These are phyloP conservation scores for Aspergillus oerlinghausenensis DNA, from an alignment of 2,329 filamentous ascomycete genomes.

Conservation along the genomic window DNA sequence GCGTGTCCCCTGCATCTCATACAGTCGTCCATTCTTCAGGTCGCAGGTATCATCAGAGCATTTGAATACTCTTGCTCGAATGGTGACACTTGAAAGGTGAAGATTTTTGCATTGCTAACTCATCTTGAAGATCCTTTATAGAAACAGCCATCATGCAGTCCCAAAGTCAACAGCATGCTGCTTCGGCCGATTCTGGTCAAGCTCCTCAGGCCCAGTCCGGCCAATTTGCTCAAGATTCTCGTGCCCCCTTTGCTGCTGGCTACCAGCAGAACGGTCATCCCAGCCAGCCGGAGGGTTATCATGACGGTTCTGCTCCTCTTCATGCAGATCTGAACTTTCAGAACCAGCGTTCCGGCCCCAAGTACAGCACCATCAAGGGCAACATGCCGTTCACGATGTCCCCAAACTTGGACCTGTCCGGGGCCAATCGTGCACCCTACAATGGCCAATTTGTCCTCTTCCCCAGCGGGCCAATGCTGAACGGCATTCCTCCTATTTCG, in stretches of 20 bases:
- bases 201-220: conserved; percentile 18
- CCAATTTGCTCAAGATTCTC: conserved; percentile 24
- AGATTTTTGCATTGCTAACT: neutral
- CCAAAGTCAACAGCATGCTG: conserved; percentile 21
- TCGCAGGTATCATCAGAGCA: no score
- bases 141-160: conserved; percentile 18
- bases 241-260: conserved; percentile 18
- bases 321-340: conserved; percentile 26
- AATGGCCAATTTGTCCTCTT: conserved; percentile 28
- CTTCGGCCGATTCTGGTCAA: conserved; percentile 21
- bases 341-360: conserved; percentile 23
- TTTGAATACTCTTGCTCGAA: neutral
- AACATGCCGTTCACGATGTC: conserved; percentile 22
- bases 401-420: conserved; percentile 24
- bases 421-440: conserved; percentile 24
- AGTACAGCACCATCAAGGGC: conserved; percentile 24
- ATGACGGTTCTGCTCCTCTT: conserved; percentile 18
- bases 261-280: conserved; percentile 17
- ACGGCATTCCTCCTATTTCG: conserved; percentile 24
- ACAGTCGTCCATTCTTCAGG: neutral
- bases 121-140: conserved; percentile 5
- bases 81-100: neutral
- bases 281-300: conserved; percentile 17
- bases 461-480: conserved; percentile 31
- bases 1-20: neutral